Conservation (phyloP, 441 rosid genomes). For the Daphne laureola region DNA sequence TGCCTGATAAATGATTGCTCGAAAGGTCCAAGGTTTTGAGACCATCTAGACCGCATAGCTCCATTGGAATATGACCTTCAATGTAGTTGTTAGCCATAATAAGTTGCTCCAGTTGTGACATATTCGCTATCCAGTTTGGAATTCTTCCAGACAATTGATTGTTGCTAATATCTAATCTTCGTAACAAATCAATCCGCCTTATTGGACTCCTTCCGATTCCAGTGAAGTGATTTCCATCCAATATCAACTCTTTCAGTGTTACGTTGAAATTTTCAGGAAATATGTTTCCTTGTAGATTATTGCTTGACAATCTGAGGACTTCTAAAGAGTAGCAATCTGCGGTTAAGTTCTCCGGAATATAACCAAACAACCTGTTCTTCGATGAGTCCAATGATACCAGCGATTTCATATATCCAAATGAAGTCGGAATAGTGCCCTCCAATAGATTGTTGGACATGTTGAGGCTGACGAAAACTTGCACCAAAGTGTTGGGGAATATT, state of each 20-base stretch:
- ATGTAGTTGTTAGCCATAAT: background rate
- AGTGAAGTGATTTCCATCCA: constrained; percentile 6
- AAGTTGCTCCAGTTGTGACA: background rate
- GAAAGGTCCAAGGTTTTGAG: constrained; percentile 13
- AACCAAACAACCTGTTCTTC: background rate
- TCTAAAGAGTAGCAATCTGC: background rate
- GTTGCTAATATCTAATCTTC: background rate
- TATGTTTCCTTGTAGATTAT: background rate
- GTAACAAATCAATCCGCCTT: background rate
- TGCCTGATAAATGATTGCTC: background rate
- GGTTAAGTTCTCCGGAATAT: background rate
- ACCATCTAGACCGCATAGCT: background rate
- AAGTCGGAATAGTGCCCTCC: background rate
- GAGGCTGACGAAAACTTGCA: background rate
- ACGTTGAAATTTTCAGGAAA: background rate
- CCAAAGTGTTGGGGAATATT: background rate
- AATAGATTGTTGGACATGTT: constrained; percentile 4
- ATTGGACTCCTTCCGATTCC: background rate
- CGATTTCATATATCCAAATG: constrained; percentile 2
- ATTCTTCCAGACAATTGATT: constrained; percentile 2
- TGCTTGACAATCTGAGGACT: background rate
- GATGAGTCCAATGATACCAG: background rate
- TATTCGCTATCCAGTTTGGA: constrained; percentile 1
- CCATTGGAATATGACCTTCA: background rate
- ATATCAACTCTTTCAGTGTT: accelerated